Evolutionary conservation across 148 eudicot genomes (phyloP).

Genomic region (Vaccinium corymbosum): DNA sequence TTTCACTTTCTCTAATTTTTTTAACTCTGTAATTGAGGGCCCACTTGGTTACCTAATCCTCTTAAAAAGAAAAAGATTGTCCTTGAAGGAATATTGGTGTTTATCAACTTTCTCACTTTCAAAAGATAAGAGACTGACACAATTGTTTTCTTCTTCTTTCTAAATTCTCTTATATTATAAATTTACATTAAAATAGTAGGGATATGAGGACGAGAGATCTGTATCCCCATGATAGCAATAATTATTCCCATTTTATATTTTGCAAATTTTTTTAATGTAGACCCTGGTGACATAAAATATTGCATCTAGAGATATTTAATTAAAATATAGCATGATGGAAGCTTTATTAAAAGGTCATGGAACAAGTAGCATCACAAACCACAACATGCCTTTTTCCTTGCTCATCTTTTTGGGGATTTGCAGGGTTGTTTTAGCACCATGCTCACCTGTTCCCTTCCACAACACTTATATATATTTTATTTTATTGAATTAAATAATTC

Average conservation of each 20-base stretch:
- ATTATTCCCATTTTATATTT: not conserved
- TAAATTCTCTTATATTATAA: not conserved
- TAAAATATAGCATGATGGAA: slow-evolving; percentile 7
- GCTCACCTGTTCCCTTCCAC: slow-evolving; percentile 26
- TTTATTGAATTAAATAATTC: slow-evolving; percentile 8
- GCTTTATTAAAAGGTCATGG: not conserved
- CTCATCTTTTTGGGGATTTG: slow-evolving; percentile 31
- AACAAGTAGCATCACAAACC: slow-evolving; percentile 28
- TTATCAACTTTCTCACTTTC: slow-evolving; percentile 12
- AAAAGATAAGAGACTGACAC: slow-evolving; percentile 3
- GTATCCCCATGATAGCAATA: slow-evolving; percentile 3
- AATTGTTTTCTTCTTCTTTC: not conserved
- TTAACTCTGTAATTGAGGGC: not conserved
- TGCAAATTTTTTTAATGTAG: not conserved
- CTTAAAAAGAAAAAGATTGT: slow-evolving; percentile 8
- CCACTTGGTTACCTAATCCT: slow-evolving; percentile 16
- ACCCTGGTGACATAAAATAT: not conserved
- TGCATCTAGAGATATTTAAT: not conserved
- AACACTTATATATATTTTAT: not conserved
- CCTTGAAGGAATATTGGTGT: slow-evolving; percentile 9
- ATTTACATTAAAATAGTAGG: not conserved
- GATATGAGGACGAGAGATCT: not conserved
- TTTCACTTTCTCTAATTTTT: not conserved
- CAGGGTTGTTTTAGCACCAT: slow-evolving; percentile 26
- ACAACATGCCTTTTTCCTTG: slow-evolving; percentile 25